Base-by-base conservation (phyloP, 768 basidiomycete species). In the Ramaria rubella region DNA sequence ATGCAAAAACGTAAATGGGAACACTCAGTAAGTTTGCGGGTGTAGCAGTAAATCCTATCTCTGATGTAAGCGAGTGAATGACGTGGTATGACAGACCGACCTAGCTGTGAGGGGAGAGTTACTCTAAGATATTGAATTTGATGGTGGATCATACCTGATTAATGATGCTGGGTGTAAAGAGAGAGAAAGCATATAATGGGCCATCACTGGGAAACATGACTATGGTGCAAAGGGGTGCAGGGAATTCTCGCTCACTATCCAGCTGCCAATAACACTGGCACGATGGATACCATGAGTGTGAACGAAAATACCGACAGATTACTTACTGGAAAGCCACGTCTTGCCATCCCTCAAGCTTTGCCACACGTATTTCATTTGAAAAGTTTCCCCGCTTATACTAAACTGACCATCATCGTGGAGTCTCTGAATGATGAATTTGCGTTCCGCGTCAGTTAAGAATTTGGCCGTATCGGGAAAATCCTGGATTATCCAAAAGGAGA, bases 401-500 rank as follows among this genome's bases (percentile, higher is more conserved):
- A 83, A 84, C 65, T 87, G 83, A 59, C 81, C 76, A 64, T 88
- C 85, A 12, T 69, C 64, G 65, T 89, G 84, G 33, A 90, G 72
- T 19, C 86, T 74, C 23, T 81, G 77, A 52, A 89, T 75, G 51
- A 87, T 77, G 19, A 84, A 73, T 11, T 81, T 81, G 29, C 85
- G 75, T 69, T 90, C 88, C 2, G 72, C 77, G 61, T 86, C 84
- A n/a, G 76, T 77, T 5, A 91, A 73, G 72, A 90, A 90, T 61
- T 78, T 85, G 26, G 87, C 88, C 1, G 81, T 86, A 62, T 90
- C 86, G 3, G 89, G 88, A 70, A 90, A 91, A 65, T 90, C 89
- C 62, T 88, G 82, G 58, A 90, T 81, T 64, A 90, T 81, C 77
- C 79, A 90, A 72, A 82, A 90, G 1, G 86, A 88, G 9, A 74